A percentile compares a stretch with the other conserved stretches of the same genome.
These are phyloP conservation scores for Flaveria linearis DNA, from an alignment of 129 eudicot genomes.

Conservation along the genomic window DNA sequence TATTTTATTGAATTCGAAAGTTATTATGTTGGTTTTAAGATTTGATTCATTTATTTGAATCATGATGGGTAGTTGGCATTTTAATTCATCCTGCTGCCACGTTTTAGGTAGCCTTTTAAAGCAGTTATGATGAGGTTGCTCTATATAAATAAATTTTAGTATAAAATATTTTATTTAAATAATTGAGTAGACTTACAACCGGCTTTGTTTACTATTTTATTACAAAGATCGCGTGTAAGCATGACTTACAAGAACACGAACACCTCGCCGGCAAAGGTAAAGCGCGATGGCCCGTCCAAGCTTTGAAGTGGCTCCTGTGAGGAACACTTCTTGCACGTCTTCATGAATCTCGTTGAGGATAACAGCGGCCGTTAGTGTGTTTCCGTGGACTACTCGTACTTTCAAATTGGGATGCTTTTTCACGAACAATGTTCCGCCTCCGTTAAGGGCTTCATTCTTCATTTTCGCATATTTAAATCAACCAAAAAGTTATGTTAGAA, in stretches of 20 bases:
- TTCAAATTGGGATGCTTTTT: slow-evolving; percentile 75
- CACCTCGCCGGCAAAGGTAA: slow-evolving; percentile 62
- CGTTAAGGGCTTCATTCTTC: slow-evolving; percentile 74
- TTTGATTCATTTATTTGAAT: slow-evolving; percentile 5
- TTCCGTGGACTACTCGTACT: slow-evolving; percentile 90
- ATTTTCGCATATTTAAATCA: slow-evolving; percentile 8
- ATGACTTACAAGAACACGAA: slow-evolving; percentile 75
- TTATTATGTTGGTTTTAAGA: background rate
- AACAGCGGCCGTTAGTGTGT: slow-evolving; percentile 90
- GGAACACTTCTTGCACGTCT: slow-evolving; percentile 69
- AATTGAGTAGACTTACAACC: too few species aligned
- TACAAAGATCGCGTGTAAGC: background rate
- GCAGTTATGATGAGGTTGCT: background rate
- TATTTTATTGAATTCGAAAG: background rate
- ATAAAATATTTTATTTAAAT: too few species aligned
- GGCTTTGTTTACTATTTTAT: background rate
- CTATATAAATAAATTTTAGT: background rate
- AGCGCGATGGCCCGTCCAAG: slow-evolving; percentile 98
- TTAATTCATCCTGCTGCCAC: slow-evolving; percentile 4
- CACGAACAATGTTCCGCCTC: slow-evolving; percentile 88
- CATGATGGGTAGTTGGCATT: slow-evolving; percentile 26
- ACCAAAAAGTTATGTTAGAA: background rate
- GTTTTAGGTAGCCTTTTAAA: slow-evolving; percentile 18
- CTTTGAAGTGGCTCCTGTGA: slow-evolving; percentile 93
- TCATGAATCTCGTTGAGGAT: slow-evolving; percentile 67